Base-by-base conservation (phyloP, 2,329 filamentous ascomycete species). In the Didymella arachidicola region DNA sequence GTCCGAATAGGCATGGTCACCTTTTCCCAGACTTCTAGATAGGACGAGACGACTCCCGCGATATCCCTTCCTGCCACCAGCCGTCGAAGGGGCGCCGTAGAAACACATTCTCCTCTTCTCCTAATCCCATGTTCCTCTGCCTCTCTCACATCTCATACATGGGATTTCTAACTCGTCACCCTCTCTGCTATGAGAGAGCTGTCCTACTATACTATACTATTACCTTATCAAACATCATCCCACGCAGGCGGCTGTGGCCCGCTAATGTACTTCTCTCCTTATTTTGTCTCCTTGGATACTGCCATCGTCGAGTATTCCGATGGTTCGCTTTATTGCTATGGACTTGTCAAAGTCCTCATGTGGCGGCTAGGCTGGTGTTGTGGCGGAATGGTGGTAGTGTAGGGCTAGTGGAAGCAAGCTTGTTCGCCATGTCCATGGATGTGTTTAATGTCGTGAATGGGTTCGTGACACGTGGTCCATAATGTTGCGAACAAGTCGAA, bases 21-120 rank as follows among this genome's bases (percentile, higher is more conserved):
- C 64, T 75, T 51, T 75, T 75, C 60, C 65, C 66, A 55, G 72
- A 75, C 59, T 75, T 75, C 45, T 74, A 71, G 56, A 19, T 22
- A 8, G 36, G n/a, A n/a, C 22, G 34, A 22, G 10, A 8, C 19
- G 38, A 19, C 36, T 41, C 38, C 38, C 18, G 19, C 38, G 30
- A 34, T 43, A 19, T 46, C 29, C 22, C 19, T 44, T 36, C 53
- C 53, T 45, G 53, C 41, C 12, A 4, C 1, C 6, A 22, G 53
- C 43, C 36, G 36, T 36, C 30, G 16, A 34, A 49, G 19, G 29
- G 36, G 26, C 43, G 38, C 38, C 38, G 38, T 22, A 2, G 38
- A 41, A 22, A 12, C 10, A 22, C 22, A 22, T 22, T 12, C 8
- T 25, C 19, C 43, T 42, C 34, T 38, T 53, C 32, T 53, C n/a